Conservation (phyloP, 108 stramenopile species). For the Skeletonema marinoi region DNA sequence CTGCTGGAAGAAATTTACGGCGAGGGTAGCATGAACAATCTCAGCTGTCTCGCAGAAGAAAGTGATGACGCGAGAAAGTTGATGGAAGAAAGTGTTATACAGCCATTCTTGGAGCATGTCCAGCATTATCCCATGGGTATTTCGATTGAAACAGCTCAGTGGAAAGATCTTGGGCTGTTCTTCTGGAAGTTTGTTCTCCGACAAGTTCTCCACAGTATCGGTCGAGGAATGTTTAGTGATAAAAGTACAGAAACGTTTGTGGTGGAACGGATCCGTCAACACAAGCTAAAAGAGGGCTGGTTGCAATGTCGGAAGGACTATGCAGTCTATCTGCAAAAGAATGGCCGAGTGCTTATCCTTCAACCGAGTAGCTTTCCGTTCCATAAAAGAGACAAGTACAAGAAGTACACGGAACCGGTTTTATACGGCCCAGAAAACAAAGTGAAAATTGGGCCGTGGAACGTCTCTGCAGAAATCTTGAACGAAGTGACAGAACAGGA, state of each 20-base stretch:
- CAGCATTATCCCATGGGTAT: slow-evolving; percentile 75
- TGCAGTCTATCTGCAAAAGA: slow-evolving; percentile 69
- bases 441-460: slow-evolving; percentile 75
- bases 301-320: slow-evolving; percentile 89
- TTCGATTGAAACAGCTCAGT: slow-evolving; percentile 59
- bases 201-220: slow-evolving; percentile 73
- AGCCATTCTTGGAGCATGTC: slow-evolving; percentile 66
- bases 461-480: slow-evolving; percentile 44
- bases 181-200: slow-evolving; percentile 90
- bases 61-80: slow-evolving; percentile 81
- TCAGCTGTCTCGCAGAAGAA: slow-evolving; percentile 79
- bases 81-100: slow-evolving; percentile 57
- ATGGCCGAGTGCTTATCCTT: slow-evolving; percentile 70
- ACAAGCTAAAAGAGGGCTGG: slow-evolving; percentile 66
- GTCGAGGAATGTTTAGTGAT: slow-evolving; percentile 86
- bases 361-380: slow-evolving; percentile 76
- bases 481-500: slow-evolving; percentile 12
- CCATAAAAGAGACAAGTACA: slow-evolving; percentile 56
- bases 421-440: slow-evolving; percentile 40
- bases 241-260: slow-evolving; percentile 76
- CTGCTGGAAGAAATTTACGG: slow-evolving; percentile 95
- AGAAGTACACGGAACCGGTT: slow-evolving; percentile 25
- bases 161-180: slow-evolving; percentile 63
- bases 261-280: slow-evolving; percentile 45
- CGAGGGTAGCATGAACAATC: slow-evolving; percentile 85